Evolutionary conservation across 2,329 filamentous ascomycete genomes (phyloP).

Genomic region (Metarhizium sp.): DNA sequence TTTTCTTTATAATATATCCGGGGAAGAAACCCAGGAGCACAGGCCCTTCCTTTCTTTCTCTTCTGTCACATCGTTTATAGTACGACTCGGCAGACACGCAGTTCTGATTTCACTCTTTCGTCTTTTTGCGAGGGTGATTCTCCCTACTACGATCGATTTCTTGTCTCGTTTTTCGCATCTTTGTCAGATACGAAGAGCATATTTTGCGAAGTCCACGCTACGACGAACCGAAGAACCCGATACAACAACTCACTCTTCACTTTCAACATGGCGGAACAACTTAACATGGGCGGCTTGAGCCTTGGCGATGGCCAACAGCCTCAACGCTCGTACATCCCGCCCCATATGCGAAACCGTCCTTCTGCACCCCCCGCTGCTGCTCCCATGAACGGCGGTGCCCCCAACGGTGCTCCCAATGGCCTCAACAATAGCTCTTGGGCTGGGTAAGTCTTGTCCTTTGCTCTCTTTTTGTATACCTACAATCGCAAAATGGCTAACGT

Average conservation of each 20-base stretch:
- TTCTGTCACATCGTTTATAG: conserved; percentile 16
- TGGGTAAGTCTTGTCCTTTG: conserved; percentile 27
- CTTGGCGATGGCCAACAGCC: conserved; percentile 37
- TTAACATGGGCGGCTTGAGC: conserved; percentile 71
- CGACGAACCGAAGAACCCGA: neutral
- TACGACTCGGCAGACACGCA: conserved; percentile 14
- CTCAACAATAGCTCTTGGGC: conserved; percentile 47
- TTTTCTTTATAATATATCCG: conserved; percentile 22
- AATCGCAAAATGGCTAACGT: neutral
- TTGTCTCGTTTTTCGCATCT: conserved; percentile 5
- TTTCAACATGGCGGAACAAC: conserved; percentile 68
- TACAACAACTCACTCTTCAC: neutral
- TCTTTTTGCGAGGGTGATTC: conserved; percentile 20
- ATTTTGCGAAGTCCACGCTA: neutral
- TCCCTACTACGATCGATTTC: conserved; percentile 6
- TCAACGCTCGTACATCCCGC: conserved; percentile 70
- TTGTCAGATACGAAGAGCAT: neutral
- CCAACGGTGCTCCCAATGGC: conserved; percentile 14
- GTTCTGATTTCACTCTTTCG: conserved; percentile 15
- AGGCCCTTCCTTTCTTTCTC: conserved; percentile 24
- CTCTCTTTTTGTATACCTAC: neutral
- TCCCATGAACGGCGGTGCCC: conserved; percentile 8
- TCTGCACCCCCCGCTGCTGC: conserved; percentile 12
- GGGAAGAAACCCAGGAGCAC: conserved; percentile 22
- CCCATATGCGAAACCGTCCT: conserved; percentile 62